phyloP scores from a whole-genome alignment of 176 grass and related monocot genomes.

The Aegilops tauschii region DNA sequence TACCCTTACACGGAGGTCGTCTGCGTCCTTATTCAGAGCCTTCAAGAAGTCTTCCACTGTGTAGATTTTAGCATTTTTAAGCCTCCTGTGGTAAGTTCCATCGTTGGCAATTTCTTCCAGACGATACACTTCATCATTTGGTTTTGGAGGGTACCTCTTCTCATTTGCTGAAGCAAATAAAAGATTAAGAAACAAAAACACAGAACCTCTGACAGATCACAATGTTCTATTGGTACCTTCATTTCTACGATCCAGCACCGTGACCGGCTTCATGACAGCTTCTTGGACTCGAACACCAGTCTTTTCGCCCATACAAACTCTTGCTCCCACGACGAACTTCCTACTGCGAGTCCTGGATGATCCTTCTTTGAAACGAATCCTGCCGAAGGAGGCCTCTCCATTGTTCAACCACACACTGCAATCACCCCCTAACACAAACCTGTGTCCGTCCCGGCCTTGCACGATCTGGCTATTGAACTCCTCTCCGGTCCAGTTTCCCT shows the following conservation, averaged over 20 bases:
- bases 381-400: not conserved
- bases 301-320: not conserved
- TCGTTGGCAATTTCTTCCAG: conserved; percentile 30
- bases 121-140: conserved; percentile 27
- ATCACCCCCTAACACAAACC: conserved; percentile 27
- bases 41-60: conserved; percentile 25
- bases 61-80: not conserved
- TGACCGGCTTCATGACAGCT: conserved; percentile 35
- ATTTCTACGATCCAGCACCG: conserved; percentile 32
- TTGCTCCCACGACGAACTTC: conserved; percentile 22
- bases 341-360: conserved; percentile 27
- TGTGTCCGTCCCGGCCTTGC: conserved; percentile 28
- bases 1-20: conserved; percentile 20
- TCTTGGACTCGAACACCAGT: conserved; percentile 8
- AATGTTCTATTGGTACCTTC: not conserved
- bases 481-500: conserved; percentile 29
- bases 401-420: conserved; percentile 3
- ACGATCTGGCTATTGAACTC: conserved; percentile 25
- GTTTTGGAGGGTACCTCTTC: conserved; percentile 35
- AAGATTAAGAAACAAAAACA: not conserved
- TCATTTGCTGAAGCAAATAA: conserved; percentile 26
- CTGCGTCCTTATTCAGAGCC: conserved; percentile 10
- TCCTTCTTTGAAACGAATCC: conserved; percentile 32
- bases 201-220: not conserved
- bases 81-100: conserved; percentile 27